Evolutionary conservation across 345 rosid genomes (phyloP).

Genomic region (Turnera subulata): DNA sequence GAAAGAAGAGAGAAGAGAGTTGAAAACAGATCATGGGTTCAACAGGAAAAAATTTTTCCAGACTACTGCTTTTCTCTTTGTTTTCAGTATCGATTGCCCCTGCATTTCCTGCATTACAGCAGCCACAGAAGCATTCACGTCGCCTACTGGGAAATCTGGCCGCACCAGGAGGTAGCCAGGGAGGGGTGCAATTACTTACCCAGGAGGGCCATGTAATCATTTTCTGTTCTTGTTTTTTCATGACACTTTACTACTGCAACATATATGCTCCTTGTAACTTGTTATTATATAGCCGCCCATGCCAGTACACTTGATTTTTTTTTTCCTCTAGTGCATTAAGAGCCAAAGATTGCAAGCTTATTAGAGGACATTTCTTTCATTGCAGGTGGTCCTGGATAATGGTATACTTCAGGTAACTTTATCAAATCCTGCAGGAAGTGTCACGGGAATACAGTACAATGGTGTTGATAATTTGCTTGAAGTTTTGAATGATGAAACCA

Average conservation of each 20-base stretch:
- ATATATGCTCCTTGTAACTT: neutral
- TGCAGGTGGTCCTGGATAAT: conserved; percentile 21
- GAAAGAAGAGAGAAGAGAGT: too few relatives aligned
- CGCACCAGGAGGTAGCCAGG: neutral
- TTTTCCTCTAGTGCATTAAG: too few relatives aligned
- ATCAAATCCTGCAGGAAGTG: conserved; percentile 12
- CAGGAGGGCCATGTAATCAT: conserved; percentile 14
- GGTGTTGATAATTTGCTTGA: conserved; percentile 23
- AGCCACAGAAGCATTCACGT: neutral
- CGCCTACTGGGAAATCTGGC: neutral
- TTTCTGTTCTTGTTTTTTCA: neutral
- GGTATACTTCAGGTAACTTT: conserved; percentile 16
- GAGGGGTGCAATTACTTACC: conserved; percentile 3
- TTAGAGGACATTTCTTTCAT: neutral
- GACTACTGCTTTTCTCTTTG: too few relatives aligned
- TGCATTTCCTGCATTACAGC: neutral
- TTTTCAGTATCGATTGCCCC: too few relatives aligned
- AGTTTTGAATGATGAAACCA: neutral
- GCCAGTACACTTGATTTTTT: too few relatives aligned
- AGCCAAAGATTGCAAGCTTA: neutral
- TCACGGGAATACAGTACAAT: conserved; percentile 22
- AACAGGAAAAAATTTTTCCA: too few relatives aligned
- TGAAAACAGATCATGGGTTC: too few relatives aligned
- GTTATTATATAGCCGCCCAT: too few relatives aligned
- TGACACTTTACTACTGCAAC: neutral